Evolutionary conservation across 768 basidiomycete genomes (phyloP), one percentile per base, ranked within the genome.

Genomic region (Myochromella boudieri): DNA sequence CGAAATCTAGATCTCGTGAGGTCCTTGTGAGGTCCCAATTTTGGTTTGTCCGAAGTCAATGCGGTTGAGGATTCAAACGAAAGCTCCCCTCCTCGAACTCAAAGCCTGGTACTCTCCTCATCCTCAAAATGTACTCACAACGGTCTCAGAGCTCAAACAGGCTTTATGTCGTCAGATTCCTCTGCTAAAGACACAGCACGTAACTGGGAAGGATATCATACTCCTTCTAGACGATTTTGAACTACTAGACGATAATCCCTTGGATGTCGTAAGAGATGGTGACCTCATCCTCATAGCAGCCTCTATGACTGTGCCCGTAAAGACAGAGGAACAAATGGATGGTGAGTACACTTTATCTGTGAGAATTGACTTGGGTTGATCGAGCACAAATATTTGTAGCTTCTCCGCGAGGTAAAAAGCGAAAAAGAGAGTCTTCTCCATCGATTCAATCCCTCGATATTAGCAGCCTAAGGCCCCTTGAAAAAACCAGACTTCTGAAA

Each of bases 21-120:
- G 12, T 12, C 37, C 44, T 42, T 41, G 50, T 51, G 45, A 51
- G 24, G 12, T n/a, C 25, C 18, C 5, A 11, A 24, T 20, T 37
- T 41, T 28, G 18, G 32, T 24, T 34, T 31, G 14, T 33, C 27
- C 32, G n/a, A 24, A 15, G 11, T 18, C 37, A 14, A 80, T 82
- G 80, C 74, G 82, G 9, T 59, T 83, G 40, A 72, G 73, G 53
- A 65, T 84, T 44, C 76, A 75, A 46, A 70, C 77, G 0, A 57
- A 59, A 4, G 55, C 66, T 25, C 80, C 81, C 27, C 66, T 84
- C 11, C 75, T 77, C 1, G 65, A 60, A 18, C 49, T 78, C 11
- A 77, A 74, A 49, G 77, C 72, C 4, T 84, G 82, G 82, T 78
- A 78, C 51, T 63, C 68, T 15, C 67, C 72, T 22, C 64, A 69